Evolutionary conservation across 108 stramenopile species (phyloP).

Genomic region (Nitzschia sp.): DNA sequence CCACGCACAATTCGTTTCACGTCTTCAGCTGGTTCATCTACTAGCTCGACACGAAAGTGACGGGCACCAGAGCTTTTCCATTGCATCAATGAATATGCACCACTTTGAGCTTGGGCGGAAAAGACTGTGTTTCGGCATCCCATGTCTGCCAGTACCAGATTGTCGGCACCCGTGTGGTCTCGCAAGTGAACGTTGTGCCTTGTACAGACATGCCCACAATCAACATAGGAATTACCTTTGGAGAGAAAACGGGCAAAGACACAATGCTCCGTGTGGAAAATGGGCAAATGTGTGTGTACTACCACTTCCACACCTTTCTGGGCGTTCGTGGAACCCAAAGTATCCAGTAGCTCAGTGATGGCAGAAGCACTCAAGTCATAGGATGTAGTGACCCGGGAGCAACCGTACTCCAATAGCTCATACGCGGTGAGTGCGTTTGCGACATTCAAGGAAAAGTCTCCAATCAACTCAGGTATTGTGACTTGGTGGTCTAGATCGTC

Average conservation of each 20-base stretch:
- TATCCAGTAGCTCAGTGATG: slow-evolving; percentile 42
- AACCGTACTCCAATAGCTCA: slow-evolving; percentile 54
- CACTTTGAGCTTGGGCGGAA: slow-evolving; percentile 63
- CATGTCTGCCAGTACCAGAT: slow-evolving; percentile 83
- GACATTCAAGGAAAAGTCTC: slow-evolving; percentile 75
- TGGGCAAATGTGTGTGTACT: slow-evolving; percentile 70
- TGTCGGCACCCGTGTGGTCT: slow-evolving; percentile 66
- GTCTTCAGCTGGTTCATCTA: slow-evolving; percentile 63
- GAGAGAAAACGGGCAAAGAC: slow-evolving; percentile 75
- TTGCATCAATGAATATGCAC: slow-evolving; percentile 50
- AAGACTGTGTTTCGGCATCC: slow-evolving; percentile 85
- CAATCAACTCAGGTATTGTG: slow-evolving; percentile 61
- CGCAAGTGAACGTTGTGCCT: slow-evolving; percentile 72
- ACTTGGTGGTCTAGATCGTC: slow-evolving; percentile 32
- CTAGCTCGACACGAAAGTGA: slow-evolving; percentile 66
- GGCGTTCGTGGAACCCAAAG: slow-evolving; percentile 17
- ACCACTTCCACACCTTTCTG: slow-evolving; percentile 65
- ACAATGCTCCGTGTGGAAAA: slow-evolving; percentile 83
- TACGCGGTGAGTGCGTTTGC: slow-evolving; percentile 65
- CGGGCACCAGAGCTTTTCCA: slow-evolving; percentile 57
- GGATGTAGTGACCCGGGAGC: slow-evolving; percentile 54
- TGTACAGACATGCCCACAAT: slow-evolving; percentile 82
- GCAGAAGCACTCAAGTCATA: slow-evolving; percentile 66
- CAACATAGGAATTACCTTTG: slow-evolving; percentile 69
- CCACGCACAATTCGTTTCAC: slow-evolving; percentile 42